phyloP scores from a whole-genome alignment of 345 rosid species.

The Firmiana major region DNA sequence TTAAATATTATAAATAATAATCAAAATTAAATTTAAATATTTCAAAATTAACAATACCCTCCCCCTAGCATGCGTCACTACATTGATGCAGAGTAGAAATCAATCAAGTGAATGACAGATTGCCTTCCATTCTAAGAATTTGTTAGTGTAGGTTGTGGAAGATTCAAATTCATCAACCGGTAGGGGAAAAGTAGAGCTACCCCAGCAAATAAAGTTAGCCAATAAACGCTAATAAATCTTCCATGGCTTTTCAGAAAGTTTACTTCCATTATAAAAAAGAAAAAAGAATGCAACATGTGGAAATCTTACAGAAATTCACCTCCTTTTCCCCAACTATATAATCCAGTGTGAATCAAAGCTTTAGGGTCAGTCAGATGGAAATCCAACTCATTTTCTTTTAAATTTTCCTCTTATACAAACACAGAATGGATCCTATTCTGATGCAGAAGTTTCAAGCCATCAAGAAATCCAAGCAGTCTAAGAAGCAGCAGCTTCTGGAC shows the following conservation, averaged over 20 bases:
- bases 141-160: background rate
- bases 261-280: background rate
- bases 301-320: slow-evolving; percentile 18
- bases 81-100: background rate
- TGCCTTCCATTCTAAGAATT: background rate
- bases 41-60: too few relatives aligned
- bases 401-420: background rate
- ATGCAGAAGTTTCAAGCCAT: slow-evolving; percentile 30
- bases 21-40: too few relatives aligned
- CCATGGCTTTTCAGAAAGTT: slow-evolving; percentile 29
- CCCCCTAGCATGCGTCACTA: too few relatives aligned
- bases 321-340: slow-evolving; percentile 26
- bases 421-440: slow-evolving; percentile 24
- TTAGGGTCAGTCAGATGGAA: slow-evolving; percentile 31
- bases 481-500: slow-evolving; percentile 28
- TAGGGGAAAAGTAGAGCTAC: slow-evolving; percentile 6
- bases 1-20: too few relatives aligned
- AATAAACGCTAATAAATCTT: slow-evolving; percentile 20
- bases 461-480: slow-evolving; percentile 32
- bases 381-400: slow-evolving; percentile 3
- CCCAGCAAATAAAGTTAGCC: slow-evolving; percentile 5
- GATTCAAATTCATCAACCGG: background rate
- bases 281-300: slow-evolving; percentile 11
- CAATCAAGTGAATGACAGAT: background rate
- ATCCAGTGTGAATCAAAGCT: slow-evolving; percentile 11